A percentile compares a stretch with the other conserved stretches of the same genome.
These are phyloP conservation scores for Ocimum tenuiflorum DNA, from an alignment of 257 asterid genomes.

Conservation along the genomic window DNA sequence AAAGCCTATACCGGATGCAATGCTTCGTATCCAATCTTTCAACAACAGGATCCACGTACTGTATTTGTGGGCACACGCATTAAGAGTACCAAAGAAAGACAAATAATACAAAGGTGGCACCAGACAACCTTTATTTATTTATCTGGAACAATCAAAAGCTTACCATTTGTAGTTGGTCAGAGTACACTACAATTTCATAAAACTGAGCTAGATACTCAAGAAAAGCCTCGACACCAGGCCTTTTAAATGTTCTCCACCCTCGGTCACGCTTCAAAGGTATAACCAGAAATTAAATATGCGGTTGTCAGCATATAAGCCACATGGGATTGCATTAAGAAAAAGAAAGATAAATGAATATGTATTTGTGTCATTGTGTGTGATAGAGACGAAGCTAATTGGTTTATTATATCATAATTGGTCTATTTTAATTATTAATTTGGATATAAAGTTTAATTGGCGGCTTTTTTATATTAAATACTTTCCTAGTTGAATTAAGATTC, in stretches of 20 bases:
- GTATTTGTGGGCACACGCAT: slow-evolving; percentile 16
- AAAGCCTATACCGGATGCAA: slow-evolving; percentile 61
- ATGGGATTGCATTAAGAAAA: not conserved
- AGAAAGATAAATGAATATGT: not conserved
- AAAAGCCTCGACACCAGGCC: slow-evolving; percentile 95
- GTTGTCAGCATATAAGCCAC: not conserved
- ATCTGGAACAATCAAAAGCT: not conserved
- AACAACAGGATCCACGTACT: slow-evolving; percentile 80
- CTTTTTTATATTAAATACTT: too few relatives aligned
- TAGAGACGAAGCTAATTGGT: too few relatives aligned
- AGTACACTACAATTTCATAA: slow-evolving; percentile 69
- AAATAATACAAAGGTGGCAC: not conserved
- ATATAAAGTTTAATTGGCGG: too few relatives aligned
- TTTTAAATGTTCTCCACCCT: slow-evolving; percentile 92
- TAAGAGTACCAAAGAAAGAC: not conserved
- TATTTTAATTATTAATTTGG: too few relatives aligned
- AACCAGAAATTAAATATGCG: slow-evolving; percentile 3
- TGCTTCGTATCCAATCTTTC: slow-evolving; percentile 74
- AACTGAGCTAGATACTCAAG: slow-evolving; percentile 76
- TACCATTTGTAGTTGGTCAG: slow-evolving; percentile 71
- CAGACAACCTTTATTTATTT: not conserved
- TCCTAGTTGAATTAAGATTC: too few relatives aligned
- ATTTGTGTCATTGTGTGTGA: not conserved
- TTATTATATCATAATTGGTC: too few relatives aligned
- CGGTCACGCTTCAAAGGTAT: slow-evolving; percentile 61